Evolutionary conservation across 1,284 basidiomycete genomes (phyloP), one percentile per base, ranked within the genome.

Genomic region (Tilletia indica): DNA sequence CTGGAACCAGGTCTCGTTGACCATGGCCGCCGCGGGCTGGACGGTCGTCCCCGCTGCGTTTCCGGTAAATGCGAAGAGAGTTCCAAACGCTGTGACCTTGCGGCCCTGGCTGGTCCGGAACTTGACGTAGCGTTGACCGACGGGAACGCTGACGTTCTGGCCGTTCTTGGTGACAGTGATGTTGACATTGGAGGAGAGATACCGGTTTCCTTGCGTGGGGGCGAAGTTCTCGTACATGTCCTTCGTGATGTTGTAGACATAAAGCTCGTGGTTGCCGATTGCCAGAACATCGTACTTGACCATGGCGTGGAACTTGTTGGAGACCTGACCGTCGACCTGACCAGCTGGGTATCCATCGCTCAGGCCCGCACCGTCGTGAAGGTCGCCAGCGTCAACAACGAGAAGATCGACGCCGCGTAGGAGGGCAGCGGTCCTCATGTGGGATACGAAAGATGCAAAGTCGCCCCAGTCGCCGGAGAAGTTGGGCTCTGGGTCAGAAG

Each of bases 211-310:
- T 69, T 88, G 86, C 16, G n/a, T 36, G 2, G 92, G 92, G 4
- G 87, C 90, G 80, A 92, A 92, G 83, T 92, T 91, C 71, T 89
- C 86, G 84, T 92, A 91, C 88, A 93, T 91, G 83, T 93, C 91
- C 63, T 89, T 87, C 0, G 92, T 89, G 79, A 92, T 89, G 3
- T 86, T 87, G 81, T 93, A 93, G 74, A 89, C 87, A 85, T 94
- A 95, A 45, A 95, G 85, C 85, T 95, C 93, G 79, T 95, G 93
- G 79, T 95, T 95, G 80, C 94, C 93, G 72, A 94, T 92, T 0
- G 92, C 86, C 78, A 94, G 88, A 8, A 93, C 79, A 81, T 96
- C 94, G 81, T 93, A 95, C 0, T 91, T 89, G 38, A 95, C 87
- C 76, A 89, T 86, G 39, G 89, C 86, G 76, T 95, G 87, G 71